Percentiles rank a stretch among this genome's conserved stretches.
These are phyloP conservation scores for Pythium pyrilobum DNA, from an alignment of 352 stramenopile species.

Conservation along the genomic window DNA sequence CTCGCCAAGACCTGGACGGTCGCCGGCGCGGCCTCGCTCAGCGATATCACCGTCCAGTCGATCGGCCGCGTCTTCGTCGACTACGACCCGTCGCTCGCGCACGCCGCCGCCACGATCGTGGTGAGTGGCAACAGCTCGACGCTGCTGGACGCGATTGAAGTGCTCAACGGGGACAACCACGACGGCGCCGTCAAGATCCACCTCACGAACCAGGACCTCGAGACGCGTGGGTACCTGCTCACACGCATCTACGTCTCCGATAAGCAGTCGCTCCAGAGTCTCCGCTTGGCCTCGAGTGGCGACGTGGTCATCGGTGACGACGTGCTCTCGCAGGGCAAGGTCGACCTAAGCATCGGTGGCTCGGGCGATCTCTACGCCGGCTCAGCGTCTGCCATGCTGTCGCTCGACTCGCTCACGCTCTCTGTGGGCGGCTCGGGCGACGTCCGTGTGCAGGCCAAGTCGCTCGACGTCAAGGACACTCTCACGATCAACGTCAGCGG, in stretches of 20 bases:
- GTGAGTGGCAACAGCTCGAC: conserved; percentile 20
- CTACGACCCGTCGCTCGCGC: conserved; percentile 22
- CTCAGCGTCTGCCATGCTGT: neutral
- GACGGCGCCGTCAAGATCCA: conserved; percentile 6
- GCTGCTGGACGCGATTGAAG: conserved; percentile 26
- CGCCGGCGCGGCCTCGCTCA: conserved; percentile 12
- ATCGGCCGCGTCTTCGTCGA: conserved; percentile 39
- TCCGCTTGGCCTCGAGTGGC: conserved; percentile 2
- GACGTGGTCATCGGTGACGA: conserved; percentile 27
- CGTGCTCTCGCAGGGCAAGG: conserved; percentile 17
- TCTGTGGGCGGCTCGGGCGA: conserved; percentile 11
- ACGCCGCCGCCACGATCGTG: conserved; percentile 21
- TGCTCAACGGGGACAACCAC: conserved; percentile 5
- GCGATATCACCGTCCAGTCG: conserved; percentile 23
- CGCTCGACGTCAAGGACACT: conserved; percentile 5
- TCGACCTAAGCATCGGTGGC: conserved; percentile 3
- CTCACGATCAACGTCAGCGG: conserved; percentile 10
- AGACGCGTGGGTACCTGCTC: conserved; percentile 27
- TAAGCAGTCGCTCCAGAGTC: conserved; percentile 17
- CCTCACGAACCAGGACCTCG: conserved; percentile 10
- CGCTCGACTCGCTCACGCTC: conserved; percentile 18
- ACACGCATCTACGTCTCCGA: conserved; percentile 27
- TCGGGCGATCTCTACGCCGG: conserved; percentile 13
- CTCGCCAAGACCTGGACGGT: conserved; percentile 31
- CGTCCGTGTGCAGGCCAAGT: conserved; percentile 13